A percentile compares a stretch with the other conserved stretches of the same genome.
Evolutionary conservation across 1,139 yeast genomes (phyloP).

Genomic region (Wickerhamomyces sp.): DNA sequence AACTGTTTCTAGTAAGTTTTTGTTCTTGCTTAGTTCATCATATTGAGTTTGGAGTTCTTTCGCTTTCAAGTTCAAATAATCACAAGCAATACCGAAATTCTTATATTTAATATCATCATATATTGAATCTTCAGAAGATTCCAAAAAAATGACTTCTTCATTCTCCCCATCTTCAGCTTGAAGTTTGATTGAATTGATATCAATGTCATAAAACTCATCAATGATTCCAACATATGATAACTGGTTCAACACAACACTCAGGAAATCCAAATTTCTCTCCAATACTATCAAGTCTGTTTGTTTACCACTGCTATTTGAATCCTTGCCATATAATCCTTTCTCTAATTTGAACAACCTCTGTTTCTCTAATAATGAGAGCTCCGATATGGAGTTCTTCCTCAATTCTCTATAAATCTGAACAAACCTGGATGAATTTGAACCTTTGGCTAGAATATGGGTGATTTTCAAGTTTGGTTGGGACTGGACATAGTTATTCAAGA

Average conservation of each 20-base stretch:
- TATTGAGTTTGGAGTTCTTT: conserved; percentile 65
- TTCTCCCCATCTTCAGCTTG: conserved; percentile 3
- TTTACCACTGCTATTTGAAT: conserved; percentile 26
- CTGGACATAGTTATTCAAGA: conserved; percentile 26
- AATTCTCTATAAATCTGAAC: conserved; percentile 31
- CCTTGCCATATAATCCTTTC: conserved; percentile 19
- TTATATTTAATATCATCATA: conserved; percentile 35
- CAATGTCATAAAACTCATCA: conserved; percentile 61
- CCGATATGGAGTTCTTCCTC: conserved; percentile 25
- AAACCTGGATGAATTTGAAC: conserved; percentile 37
- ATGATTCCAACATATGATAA: conserved; percentile 78
- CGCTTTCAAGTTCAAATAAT: conserved; percentile 64
- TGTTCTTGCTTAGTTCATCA: conserved; percentile 50
- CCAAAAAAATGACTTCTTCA: conserved; percentile 22
- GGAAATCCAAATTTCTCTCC: conserved; percentile 71
- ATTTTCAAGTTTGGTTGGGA: conserved; percentile 34
- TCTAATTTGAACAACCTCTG: conserved; percentile 18
- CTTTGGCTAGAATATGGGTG: conserved; percentile 40
- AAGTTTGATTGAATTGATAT: conserved; percentile 42
- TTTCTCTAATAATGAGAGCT: conserved; percentile 25
- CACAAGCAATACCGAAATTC: conserved; percentile 80
- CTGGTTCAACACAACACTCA: conserved; percentile 71
- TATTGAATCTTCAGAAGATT: conserved; percentile 12
- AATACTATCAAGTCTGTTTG: conserved; percentile 61
- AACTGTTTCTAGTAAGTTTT: conserved; percentile 46